Base-by-base conservation (phyloP, 2,329 filamentous ascomycete genomes). In the Diaporthe sp. region DNA sequence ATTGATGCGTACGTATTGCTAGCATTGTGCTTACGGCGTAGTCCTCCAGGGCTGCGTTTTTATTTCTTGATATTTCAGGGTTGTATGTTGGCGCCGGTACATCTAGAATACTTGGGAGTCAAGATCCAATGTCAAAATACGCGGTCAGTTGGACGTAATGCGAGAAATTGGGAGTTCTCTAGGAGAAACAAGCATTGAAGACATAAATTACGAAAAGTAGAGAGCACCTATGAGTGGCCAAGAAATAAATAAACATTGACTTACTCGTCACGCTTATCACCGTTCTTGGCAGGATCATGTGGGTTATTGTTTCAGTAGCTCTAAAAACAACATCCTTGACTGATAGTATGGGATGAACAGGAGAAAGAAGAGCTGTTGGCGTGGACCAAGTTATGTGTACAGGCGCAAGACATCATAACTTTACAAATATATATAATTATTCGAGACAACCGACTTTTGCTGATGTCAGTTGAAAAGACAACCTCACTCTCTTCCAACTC, bases 241-340 rank as follows among this genome's bases (percentile, higher is more conserved):
- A 60, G 57, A 39, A 37, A 60, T 19, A 25, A 37, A 60, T 19
- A 39, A 60, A n/a, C 57, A 60, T 13, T 25, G 57, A 39, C 57
- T 60, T 39, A 60, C 57, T 60, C 57, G 57, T n/a, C 34, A 60
- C 34, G n/a, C 34, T 60, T n/a, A 60, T 60, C 57, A 60, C 34
- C 19, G 34, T 37, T 60, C 57, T 60, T 60, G 57, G 57, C 57
- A 60, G 57, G 57, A 39, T 22, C 3, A 39, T 60, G 57, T 60
- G 57, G 57, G 34, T n/a, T 60, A 9, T 39, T 39, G 57, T 60
- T 60, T 60, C 57, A 39, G 31, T n/a, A 39, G 31, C 34, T 60
- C 57, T 60, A 60, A 60, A 60, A 60, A 39, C 57, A 60, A 15
- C 31, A 60, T 60, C 34, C 57, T 60, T 60, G 57, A n/a, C 25